phyloP scores from a whole-genome alignment of 495 filamentous ascomycete species.

The Penicillium parvum region DNA sequence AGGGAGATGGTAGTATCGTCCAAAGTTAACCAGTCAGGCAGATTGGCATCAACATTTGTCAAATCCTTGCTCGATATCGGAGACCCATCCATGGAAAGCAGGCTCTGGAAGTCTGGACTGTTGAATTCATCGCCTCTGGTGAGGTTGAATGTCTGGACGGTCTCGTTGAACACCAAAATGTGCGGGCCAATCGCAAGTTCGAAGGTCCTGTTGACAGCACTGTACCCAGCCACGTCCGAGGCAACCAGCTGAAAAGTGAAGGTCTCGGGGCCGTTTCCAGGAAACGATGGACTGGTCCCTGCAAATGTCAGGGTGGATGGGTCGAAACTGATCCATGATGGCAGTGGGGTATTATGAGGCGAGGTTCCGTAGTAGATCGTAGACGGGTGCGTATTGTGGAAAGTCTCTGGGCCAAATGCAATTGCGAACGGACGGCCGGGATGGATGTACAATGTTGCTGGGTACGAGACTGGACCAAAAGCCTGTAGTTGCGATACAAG shows the following conservation, averaged over 20 bases:
- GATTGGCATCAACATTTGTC: constrained; percentile 42
- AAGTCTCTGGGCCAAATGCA: constrained; percentile 45
- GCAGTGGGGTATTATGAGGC: constrained; percentile 72
- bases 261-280: constrained; percentile 61
- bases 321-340: constrained; percentile 83
- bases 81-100: constrained; percentile 60
- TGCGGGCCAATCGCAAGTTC: constrained; percentile 66
- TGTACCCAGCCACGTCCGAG: constrained; percentile 75
- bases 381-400: constrained; percentile 40
- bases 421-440: constrained; percentile 43
- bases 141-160: constrained; percentile 54
- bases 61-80: constrained; percentile 44
- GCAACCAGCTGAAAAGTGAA: constrained; percentile 74
- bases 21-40: constrained; percentile 68
- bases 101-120: constrained; percentile 49
- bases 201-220: constrained; percentile 61
- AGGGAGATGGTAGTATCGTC: constrained; percentile 59
- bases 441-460: constrained; percentile 42
- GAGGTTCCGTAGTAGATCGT: constrained; percentile 74
- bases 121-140: constrained; percentile 50
- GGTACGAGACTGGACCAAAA: constrained; percentile 43
- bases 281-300: constrained; percentile 66
- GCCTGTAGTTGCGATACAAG: constrained; percentile 45
- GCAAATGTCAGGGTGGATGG: constrained; percentile 58
- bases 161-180: constrained; percentile 57